Conservation (phyloP, 176 grass and related monocot species). For the Aegilops tauschii region DNA sequence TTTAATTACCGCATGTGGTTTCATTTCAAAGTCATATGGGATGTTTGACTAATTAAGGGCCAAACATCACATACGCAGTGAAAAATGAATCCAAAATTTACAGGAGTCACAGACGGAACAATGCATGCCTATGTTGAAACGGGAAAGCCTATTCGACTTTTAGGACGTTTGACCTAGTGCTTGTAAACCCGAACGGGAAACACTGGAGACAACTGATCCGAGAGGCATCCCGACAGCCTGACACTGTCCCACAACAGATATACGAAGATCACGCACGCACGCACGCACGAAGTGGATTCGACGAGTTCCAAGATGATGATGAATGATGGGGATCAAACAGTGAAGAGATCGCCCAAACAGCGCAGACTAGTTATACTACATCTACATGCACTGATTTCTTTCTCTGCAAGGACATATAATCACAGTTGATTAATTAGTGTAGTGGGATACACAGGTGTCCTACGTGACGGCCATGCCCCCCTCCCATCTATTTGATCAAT, state of each 20-base stretch:
- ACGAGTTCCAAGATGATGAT: not conserved
- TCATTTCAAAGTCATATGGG: no score
- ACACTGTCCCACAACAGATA: not conserved
- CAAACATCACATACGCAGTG: no score
- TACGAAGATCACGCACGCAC: not conserved
- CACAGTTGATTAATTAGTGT: not conserved
- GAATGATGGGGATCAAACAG: not conserved
- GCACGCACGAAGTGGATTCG: not conserved
- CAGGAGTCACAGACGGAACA: no score
- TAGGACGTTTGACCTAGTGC: not conserved
- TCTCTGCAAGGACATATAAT: not conserved
- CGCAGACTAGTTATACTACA: not conserved
- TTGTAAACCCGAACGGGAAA: not conserved
- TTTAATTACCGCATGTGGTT: no score
- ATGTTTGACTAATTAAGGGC: no score
- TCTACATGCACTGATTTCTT: not conserved
- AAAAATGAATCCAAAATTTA: no score
- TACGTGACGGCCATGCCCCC: not conserved
- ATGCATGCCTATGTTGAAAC: no score
- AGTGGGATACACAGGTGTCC: constrained; percentile 5
- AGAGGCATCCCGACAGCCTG: not conserved
- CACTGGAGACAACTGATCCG: not conserved
- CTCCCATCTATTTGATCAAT: not conserved
- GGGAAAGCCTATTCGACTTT: no score
- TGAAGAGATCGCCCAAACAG: not conserved